Evolutionary conservation across 2,329 filamentous ascomycete species (phyloP), one percentile per base, ranked within the genome.

Genomic region (Drechslerella dactyloides): DNA sequence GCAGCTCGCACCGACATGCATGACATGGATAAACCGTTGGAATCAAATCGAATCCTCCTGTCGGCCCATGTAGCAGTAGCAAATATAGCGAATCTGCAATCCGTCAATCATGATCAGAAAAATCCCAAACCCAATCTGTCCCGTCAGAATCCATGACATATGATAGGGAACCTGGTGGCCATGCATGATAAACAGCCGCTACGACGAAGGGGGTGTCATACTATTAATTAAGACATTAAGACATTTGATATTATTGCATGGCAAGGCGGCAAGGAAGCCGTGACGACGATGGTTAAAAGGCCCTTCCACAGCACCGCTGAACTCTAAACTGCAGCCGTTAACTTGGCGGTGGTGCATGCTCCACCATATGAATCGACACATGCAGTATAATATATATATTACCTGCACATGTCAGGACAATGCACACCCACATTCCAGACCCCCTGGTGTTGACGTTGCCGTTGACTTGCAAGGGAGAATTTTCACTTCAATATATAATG

Each of bases 131-230:
- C 27, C 27, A 33, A 33, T 33, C 27, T 33, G 27, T 33, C 27
- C 27, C 27, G 27, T 33, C 27, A 54, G 40, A 42, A 10, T 21
- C 35, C 35, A 46, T 44, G 51, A 33, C 24, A 61, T 33, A 33
- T 33, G 27, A 33, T 33, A 33, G 27, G 27, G 8, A 33, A 17
- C 23, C 40, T 55, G 23, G 52, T 6, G 30, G 5, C 52, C 53
- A 69, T 70, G 59, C 66, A 60, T 13, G 59, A 54, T 70, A 60
- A 70, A 70, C 66, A 70, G 66, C 66, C 66, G 66, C 66, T 63
- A 40, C 48, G 52, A 52, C 54, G 58, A 57, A 61, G 33, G 24
- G 24, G 35, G 35, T 37, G 44, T 53, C 33, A 40, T 30, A 42
- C 44, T 54, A 59, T 62, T 42, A 52, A 51, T 58, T 69, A 69